phyloP scores from a whole-genome alignment of 108 stramenopile genomes.

The Discostella stelligeroides region DNA sequence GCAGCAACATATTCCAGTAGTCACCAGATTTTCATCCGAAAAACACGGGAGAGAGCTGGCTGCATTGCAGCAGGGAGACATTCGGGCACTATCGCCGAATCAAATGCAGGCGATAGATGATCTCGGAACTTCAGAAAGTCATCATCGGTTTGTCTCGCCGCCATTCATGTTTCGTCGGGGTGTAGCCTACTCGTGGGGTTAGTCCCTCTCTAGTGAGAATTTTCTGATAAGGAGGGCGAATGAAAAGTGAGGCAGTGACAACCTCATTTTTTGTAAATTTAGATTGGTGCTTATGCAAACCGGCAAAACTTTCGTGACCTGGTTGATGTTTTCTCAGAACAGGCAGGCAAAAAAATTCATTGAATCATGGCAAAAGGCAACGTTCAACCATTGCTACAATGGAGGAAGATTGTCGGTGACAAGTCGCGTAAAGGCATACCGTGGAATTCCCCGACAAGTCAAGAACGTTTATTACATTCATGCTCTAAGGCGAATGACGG shows the following conservation, averaged over 20 bases:
- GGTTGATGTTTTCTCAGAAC: too few species aligned
- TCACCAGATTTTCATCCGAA: slow-evolving; percentile 57
- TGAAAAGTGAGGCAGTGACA: too few species aligned
- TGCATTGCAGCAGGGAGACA: slow-evolving; percentile 12
- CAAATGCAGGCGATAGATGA: slow-evolving; percentile 68
- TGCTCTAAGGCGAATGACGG: too few species aligned
- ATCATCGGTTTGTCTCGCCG: slow-evolving; percentile 70
- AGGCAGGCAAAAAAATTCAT: too few species aligned
- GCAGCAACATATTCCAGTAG: slow-evolving; percentile 66
- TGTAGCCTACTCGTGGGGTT: slow-evolving; percentile 63
- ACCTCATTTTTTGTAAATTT: neutral
- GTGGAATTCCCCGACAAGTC: too few species aligned
- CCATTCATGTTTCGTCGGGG: slow-evolving; percentile 75
- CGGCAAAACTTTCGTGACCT: too few species aligned
- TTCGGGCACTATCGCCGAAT: slow-evolving; percentile 30
- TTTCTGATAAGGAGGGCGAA: neutral
- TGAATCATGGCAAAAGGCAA: too few species aligned
- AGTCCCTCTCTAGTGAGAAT: neutral
- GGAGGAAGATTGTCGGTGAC: too few species aligned
- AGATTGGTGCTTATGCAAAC: too few species aligned
- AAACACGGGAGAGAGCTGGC: slow-evolving; percentile 50
- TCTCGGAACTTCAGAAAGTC: slow-evolving; percentile 14
- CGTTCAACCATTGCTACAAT: too few species aligned
- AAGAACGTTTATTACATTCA: too few species aligned
- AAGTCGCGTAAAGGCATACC: too few species aligned